Percentiles rank a stretch among this genome's conserved stretches.
These are phyloP conservation scores for Helicocarpus griseus DNA, from an alignment of 2,329 filamentous ascomycete species.

Conservation along the genomic window DNA sequence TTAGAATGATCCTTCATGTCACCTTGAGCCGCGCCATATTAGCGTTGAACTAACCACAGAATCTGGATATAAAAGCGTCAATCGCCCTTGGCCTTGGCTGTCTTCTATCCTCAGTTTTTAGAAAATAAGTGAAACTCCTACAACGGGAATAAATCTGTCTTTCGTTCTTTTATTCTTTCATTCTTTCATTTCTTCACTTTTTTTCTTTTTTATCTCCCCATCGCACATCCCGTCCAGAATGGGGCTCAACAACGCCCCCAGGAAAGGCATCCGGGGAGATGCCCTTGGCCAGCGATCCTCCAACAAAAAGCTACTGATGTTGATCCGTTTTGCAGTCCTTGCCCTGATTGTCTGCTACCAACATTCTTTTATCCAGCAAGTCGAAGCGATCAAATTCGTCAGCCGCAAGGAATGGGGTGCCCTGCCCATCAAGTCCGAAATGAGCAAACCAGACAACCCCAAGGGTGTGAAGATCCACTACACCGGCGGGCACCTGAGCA, in stretches of 20 bases:
- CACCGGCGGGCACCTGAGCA: background rate
- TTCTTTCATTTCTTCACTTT: background rate
- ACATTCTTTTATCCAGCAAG: conserved; percentile 1
- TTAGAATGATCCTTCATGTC: too few species aligned
- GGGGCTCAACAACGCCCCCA: background rate
- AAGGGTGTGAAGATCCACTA: conserved; percentile 8
- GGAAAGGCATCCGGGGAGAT: background rate
- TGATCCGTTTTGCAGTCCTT: conserved; percentile 1
- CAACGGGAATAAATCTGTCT: background rate
- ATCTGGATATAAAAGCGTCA: background rate
- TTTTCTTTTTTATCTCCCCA: background rate
- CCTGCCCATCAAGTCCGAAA: background rate
- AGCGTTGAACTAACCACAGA: too few species aligned
- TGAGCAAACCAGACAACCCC: background rate
- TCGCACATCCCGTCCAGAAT: background rate
- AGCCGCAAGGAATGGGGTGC: conserved; percentile 5
- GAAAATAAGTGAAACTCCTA: too few species aligned
- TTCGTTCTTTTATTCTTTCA: background rate
- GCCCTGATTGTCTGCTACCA: conserved; percentile 2
- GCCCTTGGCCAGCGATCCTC: background rate
- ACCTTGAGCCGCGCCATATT: too few species aligned
- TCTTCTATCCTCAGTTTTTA: too few species aligned
- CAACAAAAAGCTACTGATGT: background rate
- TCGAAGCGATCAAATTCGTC: conserved; percentile 5
- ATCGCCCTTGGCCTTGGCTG: background rate